Evolutionary conservation across 2,329 filamentous ascomycete genomes (phyloP), one percentile per base, ranked within the genome.

Genomic region (Neopestalotiopsis clavispora): DNA sequence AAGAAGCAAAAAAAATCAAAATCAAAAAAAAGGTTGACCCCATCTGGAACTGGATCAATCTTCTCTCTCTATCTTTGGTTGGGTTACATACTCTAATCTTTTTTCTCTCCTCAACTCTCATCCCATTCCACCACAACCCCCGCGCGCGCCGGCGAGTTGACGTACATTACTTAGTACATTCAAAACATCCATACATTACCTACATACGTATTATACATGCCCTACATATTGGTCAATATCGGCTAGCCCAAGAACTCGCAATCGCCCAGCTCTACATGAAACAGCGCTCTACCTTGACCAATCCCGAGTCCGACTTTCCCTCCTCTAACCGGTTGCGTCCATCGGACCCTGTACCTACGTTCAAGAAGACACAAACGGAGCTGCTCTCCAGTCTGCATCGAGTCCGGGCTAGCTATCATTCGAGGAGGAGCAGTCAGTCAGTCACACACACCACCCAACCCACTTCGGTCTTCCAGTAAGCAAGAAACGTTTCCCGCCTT

Each of bases 181-280:
- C 45, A 20, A 28, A 9, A 59, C 28, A 59, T 30, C 57, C 7
- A 34, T 59, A 34, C 30, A 34, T 64, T 12, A 49, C 40, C 30
- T 64, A 49, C 61, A 38, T 64, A 42, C 59, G 32, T 42, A 42
- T 62, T 49, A 38, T 23, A 20, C 40, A 42, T 10, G 61, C n/a
- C 57, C 59, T 20, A 40, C n/a, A 30, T 62, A 20, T 38, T 20
- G 28, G 17, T 30, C 59, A 62, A 34, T 62, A 40, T 28, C 13
- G 63, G 63, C 49, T 56, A 60, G 58, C 32, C 59, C 20, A 60
- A 28, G 34, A 23, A 23, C 61, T 67, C 57, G 66, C 66, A 63
- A 67, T 63, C 66, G n/a, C 58, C 66, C n/a, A 52, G 14, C 59
- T 67, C 40, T 67, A 67, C 40, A 67, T 67, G 66, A 67, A 67